phyloP scores from a whole-genome alignment of 345 rosid species.

The Excoecaria agallocha region DNA sequence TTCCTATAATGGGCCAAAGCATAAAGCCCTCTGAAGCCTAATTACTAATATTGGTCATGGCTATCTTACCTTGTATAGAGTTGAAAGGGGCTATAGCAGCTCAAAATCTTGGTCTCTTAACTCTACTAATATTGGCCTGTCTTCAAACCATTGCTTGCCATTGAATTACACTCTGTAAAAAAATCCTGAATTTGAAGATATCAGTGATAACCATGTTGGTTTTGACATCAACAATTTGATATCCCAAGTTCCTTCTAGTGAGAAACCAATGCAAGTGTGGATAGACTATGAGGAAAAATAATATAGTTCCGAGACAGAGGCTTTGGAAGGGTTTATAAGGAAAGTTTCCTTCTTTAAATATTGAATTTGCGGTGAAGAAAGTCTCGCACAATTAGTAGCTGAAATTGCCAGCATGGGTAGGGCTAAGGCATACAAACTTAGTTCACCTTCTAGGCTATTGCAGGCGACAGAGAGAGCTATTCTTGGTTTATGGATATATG shows the following conservation, averaged over 20 bases:
- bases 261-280: slow-evolving; percentile 19
- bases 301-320: slow-evolving; percentile 23
- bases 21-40: no score
- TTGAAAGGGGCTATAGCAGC: slow-evolving; percentile 5
- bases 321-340: slow-evolving; percentile 24
- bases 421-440: no score
- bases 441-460: no score
- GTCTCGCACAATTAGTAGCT: slow-evolving; percentile 21
- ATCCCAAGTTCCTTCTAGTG: slow-evolving; percentile 17
- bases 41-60: no score
- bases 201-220: slow-evolving; percentile 20
- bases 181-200: slow-evolving; percentile 14
- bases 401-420: slow-evolving; percentile 22
- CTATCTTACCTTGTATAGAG: no score
- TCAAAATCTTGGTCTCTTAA: slow-evolving; percentile 24
- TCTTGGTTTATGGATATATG: slow-evolving; percentile 26
- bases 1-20: no score
- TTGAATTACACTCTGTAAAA: slow-evolving; percentile 14
- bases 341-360: slow-evolving; percentile 4
- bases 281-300: slow-evolving; percentile 12
- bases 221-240: slow-evolving; percentile 15
- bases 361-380: slow-evolving; percentile 18
- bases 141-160: no score
- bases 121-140: not conserved
- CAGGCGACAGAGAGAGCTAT: slow-evolving; percentile 14